Percentiles rank a stretch among this genome's conserved stretches.
phyloP scores from a whole-genome alignment of 2,329 filamentous ascomycete genomes.

The Ceratocystis eucalypticola region DNA sequence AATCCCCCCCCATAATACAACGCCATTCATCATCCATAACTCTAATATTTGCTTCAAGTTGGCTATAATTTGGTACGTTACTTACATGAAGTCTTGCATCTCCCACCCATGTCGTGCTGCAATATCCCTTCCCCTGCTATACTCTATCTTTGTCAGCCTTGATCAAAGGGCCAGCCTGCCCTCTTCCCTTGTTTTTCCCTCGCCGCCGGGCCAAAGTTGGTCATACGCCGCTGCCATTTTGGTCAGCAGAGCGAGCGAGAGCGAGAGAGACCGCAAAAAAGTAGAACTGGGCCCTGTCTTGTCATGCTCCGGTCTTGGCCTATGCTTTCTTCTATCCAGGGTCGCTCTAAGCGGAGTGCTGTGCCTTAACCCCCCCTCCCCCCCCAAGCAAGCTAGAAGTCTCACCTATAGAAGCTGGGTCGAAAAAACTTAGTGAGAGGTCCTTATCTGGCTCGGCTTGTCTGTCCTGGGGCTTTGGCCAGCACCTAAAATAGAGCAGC shows the following conservation, averaged over 20 bases:
- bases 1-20: not conserved
- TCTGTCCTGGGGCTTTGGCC: not conserved
- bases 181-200: not conserved
- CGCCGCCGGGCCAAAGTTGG: not conserved
- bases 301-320: conserved; percentile 2
- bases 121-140: not conserved
- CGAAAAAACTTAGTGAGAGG: not conserved
- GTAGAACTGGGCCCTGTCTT: not conserved
- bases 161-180: not conserved
- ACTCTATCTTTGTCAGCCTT: not conserved
- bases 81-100: not conserved
- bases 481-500: conserved; percentile 5
- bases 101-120: not conserved
- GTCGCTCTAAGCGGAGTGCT: conserved; percentile 1
- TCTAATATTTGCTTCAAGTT: not conserved
- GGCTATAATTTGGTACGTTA: not conserved
- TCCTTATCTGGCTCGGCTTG: not conserved
- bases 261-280: not conserved
- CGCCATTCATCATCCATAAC: not conserved
- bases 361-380: not conserved
- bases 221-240: not conserved
- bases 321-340: not conserved
- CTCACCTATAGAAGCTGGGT: not conserved
- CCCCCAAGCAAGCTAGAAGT: not conserved
- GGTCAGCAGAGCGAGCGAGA: not conserved